phyloP scores from a whole-genome alignment of 805 yeast genomes.

The Candida oleophila region DNA sequence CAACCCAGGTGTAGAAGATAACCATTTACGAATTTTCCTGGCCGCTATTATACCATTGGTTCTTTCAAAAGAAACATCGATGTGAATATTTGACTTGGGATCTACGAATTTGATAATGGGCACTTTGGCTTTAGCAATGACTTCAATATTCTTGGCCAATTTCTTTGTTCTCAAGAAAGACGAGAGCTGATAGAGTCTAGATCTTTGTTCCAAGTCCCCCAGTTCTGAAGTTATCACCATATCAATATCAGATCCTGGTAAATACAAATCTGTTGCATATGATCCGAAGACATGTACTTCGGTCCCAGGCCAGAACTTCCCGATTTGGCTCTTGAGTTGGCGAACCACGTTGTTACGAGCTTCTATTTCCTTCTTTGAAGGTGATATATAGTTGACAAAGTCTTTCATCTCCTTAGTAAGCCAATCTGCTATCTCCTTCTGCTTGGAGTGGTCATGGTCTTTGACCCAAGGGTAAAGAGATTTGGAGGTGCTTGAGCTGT shows the following conservation, averaged over 20 bases:
- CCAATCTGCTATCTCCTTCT: slow-evolving; percentile 82
- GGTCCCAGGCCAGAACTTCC: slow-evolving; percentile 71
- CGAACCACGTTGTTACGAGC: slow-evolving; percentile 65
- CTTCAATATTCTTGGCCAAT: slow-evolving; percentile 74
- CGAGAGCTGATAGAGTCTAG: slow-evolving; percentile 70
- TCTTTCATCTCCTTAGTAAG: slow-evolving; percentile 81
- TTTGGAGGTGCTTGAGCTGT: slow-evolving; percentile 21
- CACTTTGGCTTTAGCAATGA: slow-evolving; percentile 85
- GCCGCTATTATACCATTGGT: slow-evolving; percentile 84
- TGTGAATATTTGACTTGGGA: slow-evolving; percentile 62
- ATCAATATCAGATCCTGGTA: slow-evolving; percentile 96
- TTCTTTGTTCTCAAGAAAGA: slow-evolving; percentile 60
- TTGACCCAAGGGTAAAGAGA: slow-evolving; percentile 71
- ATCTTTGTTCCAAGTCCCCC: slow-evolving; percentile 60
- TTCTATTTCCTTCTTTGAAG: slow-evolving; percentile 69
- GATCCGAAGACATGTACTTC: slow-evolving; percentile 90
- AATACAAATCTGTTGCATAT: slow-evolving; percentile 85
- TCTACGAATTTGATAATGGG: slow-evolving; percentile 93
- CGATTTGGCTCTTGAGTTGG: slow-evolving; percentile 52
- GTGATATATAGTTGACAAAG: slow-evolving; percentile 82
- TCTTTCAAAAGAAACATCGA: slow-evolving; percentile 89
- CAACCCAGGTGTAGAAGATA: slow-evolving; percentile 68
- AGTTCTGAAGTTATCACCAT: slow-evolving; percentile 74
- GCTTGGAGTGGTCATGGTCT: slow-evolving; percentile 73
- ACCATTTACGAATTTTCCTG: slow-evolving; percentile 71